A percentile compares a stretch with the other conserved stretches of the same genome.
Conservation (phyloP, 2,329 filamentous ascomycete genomes). For the Dactylellina sp. region DNA sequence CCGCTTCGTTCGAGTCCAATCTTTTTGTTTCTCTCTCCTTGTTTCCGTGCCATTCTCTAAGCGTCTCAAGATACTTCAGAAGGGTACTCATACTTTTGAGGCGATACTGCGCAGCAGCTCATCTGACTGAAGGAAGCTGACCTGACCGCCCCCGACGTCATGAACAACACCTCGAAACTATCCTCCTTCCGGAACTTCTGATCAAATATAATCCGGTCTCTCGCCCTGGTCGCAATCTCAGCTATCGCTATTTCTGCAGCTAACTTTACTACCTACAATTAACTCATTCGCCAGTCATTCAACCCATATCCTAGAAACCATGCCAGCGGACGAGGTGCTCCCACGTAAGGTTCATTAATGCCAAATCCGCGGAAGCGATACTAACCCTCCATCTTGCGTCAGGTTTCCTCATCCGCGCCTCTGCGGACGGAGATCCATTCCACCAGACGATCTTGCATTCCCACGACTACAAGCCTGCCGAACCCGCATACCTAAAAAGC, state of each 20-base stretch:
- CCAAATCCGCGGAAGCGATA: conserved; percentile 3
- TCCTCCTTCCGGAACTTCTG: background rate
- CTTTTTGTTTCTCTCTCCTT: background rate
- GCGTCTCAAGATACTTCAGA: too few species aligned
- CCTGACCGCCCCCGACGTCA: conserved; percentile 21
- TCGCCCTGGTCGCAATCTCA: conserved; percentile 6
- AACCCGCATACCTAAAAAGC: conserved; percentile 79
- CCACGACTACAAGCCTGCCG: conserved; percentile 82
- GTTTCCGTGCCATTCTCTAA: background rate
- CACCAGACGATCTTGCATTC: conserved; percentile 69
- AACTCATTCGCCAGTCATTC: conserved; percentile 9
- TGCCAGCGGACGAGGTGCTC: conserved; percentile 53
- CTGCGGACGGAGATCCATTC: conserved; percentile 64
- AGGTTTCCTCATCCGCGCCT: conserved; percentile 59
- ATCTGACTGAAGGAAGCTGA: conserved; percentile 31
- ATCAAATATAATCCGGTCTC: conserved; percentile 26
- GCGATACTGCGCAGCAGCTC: background rate
- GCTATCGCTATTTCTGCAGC: conserved; percentile 13
- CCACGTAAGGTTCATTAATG: conserved; percentile 39
- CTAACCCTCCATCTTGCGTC: conserved; percentile 23
- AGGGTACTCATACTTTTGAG: background rate
- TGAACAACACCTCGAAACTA: conserved; percentile 19
- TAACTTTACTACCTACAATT: background rate
- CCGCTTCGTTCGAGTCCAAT: conserved; percentile 5
- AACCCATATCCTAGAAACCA: conserved; percentile 23